A percentile compares a stretch with the other conserved stretches of the same genome.
Conservation (phyloP, 495 filamentous ascomycete species). For the Penicillium roqueforti region DNA sequence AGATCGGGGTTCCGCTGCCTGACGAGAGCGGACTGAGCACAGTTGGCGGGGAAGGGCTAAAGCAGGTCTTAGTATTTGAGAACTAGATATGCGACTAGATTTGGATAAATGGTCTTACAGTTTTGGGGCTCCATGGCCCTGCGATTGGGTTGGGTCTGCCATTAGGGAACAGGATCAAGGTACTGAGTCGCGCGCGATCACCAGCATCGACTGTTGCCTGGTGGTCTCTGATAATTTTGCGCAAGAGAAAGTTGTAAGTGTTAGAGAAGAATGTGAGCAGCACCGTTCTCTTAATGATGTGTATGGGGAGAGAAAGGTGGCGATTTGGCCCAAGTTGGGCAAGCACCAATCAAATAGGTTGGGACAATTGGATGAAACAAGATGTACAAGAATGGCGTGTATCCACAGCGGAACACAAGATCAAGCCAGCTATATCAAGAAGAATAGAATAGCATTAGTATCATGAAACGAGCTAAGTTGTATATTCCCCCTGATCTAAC, state of each 20-base stretch:
- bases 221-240: neutral
- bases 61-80: slow-evolving; percentile 17
- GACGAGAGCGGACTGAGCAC: slow-evolving; percentile 33
- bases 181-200: slow-evolving; percentile 7
- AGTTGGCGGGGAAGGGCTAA: slow-evolving; percentile 21
- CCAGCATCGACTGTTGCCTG: slow-evolving; percentile 21
- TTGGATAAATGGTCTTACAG: slow-evolving; percentile 18
- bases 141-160: slow-evolving; percentile 23
- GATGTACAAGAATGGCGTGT: slow-evolving; percentile 23
- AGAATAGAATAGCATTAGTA: neutral
- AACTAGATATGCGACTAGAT: neutral
- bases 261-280: neutral
- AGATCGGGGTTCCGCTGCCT: slow-evolving; percentile 40
- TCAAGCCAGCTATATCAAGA: neutral
- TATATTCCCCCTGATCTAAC: slow-evolving; percentile 15
- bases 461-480: neutral
- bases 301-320: slow-evolving; percentile 15
- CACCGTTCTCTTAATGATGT: neutral
- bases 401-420: slow-evolving; percentile 6
- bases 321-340: slow-evolving; percentile 9
- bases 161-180: slow-evolving; percentile 13
- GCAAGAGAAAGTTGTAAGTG: neutral
- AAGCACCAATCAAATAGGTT: slow-evolving; percentile 23
- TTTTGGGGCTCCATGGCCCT: slow-evolving; percentile 25
- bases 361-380: neutral